These are phyloP conservation scores for Cyberlindnera xishuangbannaensis DNA, from an alignment of 805 yeast genomes.

Conservation along the genomic window DNA sequence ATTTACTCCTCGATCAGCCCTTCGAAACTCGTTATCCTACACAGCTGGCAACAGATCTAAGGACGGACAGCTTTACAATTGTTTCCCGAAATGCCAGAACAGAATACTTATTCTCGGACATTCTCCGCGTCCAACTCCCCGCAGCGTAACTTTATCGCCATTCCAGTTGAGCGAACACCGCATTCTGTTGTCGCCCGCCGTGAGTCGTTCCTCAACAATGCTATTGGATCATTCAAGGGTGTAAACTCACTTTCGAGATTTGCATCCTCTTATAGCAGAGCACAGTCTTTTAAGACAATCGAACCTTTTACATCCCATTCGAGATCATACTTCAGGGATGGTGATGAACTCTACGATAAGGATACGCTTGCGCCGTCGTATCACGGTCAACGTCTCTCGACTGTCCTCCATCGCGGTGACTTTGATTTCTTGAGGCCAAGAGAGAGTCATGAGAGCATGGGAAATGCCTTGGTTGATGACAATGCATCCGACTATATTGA, in stretches of 20 bases:
- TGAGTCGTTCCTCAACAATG: slow-evolving; percentile 36
- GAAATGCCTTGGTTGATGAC: slow-evolving; percentile 17
- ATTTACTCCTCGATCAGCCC: too few relatives aligned
- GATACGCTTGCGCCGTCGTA: slow-evolving; percentile 59
- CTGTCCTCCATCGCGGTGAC: slow-evolving; percentile 38
- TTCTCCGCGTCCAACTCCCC: slow-evolving; percentile 4
- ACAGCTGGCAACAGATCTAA: too few relatives aligned
- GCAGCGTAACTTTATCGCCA: slow-evolving; percentile 11
- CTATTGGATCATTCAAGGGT: slow-evolving; percentile 57
- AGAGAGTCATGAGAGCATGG: slow-evolving; percentile 14
- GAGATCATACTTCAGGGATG: slow-evolving; percentile 58
- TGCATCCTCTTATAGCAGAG: slow-evolving; percentile 74
- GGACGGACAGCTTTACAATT: too few relatives aligned
- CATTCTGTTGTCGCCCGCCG: slow-evolving; percentile 26
- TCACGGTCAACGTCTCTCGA: slow-evolving; percentile 59
- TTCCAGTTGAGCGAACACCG: slow-evolving; percentile 16
- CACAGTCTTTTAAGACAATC: slow-evolving; percentile 63
- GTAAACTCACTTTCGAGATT: slow-evolving; percentile 68
- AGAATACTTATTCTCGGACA: too few relatives aligned
- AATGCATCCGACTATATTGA: slow-evolving; percentile 31
- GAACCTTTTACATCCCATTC: slow-evolving; percentile 36
- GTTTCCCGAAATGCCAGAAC: too few relatives aligned
- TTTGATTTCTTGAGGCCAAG: slow-evolving; percentile 23
- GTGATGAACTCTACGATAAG: slow-evolving; percentile 65
- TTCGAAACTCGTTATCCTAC: too few relatives aligned